Conservation (phyloP, 441 rosid species). For the Metrosideros polymorpha region DNA sequence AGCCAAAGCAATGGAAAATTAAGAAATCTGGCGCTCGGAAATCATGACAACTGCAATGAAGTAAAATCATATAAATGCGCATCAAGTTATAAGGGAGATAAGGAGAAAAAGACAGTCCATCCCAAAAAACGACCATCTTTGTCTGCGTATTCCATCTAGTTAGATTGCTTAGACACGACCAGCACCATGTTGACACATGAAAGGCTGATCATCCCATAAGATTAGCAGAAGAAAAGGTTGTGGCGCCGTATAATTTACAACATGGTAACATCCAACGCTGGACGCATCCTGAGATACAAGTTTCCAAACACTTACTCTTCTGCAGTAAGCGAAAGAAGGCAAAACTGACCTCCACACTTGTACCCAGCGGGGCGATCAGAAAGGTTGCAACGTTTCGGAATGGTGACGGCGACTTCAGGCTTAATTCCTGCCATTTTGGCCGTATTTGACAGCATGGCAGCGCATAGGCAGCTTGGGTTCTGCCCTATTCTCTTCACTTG, state of each 20-base stretch:
- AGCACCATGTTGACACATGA: background rate
- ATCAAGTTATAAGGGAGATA: background rate
- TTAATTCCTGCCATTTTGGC: slow-evolving; percentile 65
- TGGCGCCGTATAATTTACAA: background rate
- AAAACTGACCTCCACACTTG: slow-evolving; percentile 67
- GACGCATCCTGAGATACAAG: background rate
- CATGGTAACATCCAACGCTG: background rate
- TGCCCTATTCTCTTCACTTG: slow-evolving; percentile 65
- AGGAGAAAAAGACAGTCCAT: background rate
- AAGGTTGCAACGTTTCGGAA: slow-evolving; percentile 85
- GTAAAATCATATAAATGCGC: background rate
- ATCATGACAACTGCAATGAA: background rate
- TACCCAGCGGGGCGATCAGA: slow-evolving; percentile 73
- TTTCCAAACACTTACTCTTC: background rate
- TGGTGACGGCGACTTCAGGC: slow-evolving; percentile 66
- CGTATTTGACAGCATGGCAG: slow-evolving; percentile 78
- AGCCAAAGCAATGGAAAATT: background rate
- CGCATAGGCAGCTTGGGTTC: slow-evolving; percentile 73
- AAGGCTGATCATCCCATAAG: background rate
- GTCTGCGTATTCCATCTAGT: background rate
- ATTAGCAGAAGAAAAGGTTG: background rate
- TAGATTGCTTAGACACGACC: background rate
- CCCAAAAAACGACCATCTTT: background rate
- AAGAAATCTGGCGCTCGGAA: background rate
- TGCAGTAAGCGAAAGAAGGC: background rate